These are phyloP conservation scores for Schwanniomyces polymorphus DNA, from an alignment of 805 yeast species.

Conservation along the genomic window DNA sequence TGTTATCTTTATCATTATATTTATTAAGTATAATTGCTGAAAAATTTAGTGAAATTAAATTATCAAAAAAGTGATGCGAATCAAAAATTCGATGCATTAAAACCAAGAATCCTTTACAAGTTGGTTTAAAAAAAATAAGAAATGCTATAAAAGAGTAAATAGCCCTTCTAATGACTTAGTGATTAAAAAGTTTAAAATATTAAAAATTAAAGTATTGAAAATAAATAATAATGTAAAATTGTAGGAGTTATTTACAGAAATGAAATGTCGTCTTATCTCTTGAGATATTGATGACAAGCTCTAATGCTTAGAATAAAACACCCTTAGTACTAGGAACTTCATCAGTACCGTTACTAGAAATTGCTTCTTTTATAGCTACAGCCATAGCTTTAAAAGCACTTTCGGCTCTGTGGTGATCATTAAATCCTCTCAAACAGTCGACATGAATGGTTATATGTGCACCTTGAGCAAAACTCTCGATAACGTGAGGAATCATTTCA, in stretches of 20 bases:
- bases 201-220: not conserved
- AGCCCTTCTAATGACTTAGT: no score
- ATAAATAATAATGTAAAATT: not conserved
- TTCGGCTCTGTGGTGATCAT: slow-evolving; percentile 96
- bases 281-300: no score
- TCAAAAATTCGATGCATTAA: not conserved
- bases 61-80: not conserved
- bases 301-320: slow-evolving; percentile 59
- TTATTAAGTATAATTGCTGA: not conserved
- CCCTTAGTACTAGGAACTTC: slow-evolving; percentile 98
- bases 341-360: slow-evolving; percentile 75
- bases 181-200: no score
- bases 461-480: slow-evolving; percentile 91
- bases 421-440: slow-evolving; percentile 88
- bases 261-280: no score
- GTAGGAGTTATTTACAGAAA: not conserved
- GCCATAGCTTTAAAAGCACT: slow-evolving; percentile 96
- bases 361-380: slow-evolving; percentile 85
- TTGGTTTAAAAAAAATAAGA: not conserved
- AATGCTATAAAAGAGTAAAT: no score
- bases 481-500: slow-evolving; percentile 98
- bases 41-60: not conserved
- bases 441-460: slow-evolving; percentile 92
- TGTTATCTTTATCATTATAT: slow-evolving; percentile 3
- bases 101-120: not conserved